Evolutionary conservation across 78 protist genomes (phyloP).

Genomic region (Dictyostelium intermedium): DNA sequence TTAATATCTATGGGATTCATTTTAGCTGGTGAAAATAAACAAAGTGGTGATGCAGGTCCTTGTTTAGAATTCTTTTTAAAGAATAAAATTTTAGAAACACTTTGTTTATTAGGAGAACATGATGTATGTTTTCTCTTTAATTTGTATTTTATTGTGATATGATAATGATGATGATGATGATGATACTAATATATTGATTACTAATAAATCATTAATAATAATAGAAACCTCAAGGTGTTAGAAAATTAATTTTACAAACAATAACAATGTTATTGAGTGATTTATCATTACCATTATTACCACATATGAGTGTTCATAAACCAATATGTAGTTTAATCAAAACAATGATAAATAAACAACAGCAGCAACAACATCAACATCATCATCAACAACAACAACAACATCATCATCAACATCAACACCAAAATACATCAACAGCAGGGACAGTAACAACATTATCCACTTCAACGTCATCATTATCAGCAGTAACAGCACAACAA

Average conservation of each 20-base stretch:
- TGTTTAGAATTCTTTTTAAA: conserved; percentile 77
- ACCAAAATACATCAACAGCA: background rate
- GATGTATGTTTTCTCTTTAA: conserved; percentile 27
- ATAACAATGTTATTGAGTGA: conserved; percentile 60
- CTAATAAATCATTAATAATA: too few species aligned
- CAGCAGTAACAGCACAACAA: background rate
- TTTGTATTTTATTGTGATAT: too few species aligned
- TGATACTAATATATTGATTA: too few species aligned
- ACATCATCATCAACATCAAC: background rate
- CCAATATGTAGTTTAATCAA: conserved; percentile 67
- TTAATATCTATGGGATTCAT: conserved; percentile 63
- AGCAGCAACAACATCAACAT: background rate
- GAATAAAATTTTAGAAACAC: conserved; percentile 56
- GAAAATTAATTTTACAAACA: conserved; percentile 64
- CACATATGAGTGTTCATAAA: conserved; percentile 70
- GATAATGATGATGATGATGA: background rate
- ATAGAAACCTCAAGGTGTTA: conserved; percentile 70
- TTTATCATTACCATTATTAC: conserved; percentile 69
- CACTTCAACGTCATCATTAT: conserved; percentile 9
- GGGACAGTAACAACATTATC: background rate
- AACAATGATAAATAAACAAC: background rate
- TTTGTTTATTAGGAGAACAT: conserved; percentile 55
- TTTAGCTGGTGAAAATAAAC: conserved; percentile 51
- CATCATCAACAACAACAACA: background rate
- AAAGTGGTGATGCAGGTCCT: conserved; percentile 61